A percentile compares a stretch with the other conserved stretches of the same genome.
Conservation (phyloP, 2,329 filamentous ascomycete genomes). For the Arachnopeziza araneosa region DNA sequence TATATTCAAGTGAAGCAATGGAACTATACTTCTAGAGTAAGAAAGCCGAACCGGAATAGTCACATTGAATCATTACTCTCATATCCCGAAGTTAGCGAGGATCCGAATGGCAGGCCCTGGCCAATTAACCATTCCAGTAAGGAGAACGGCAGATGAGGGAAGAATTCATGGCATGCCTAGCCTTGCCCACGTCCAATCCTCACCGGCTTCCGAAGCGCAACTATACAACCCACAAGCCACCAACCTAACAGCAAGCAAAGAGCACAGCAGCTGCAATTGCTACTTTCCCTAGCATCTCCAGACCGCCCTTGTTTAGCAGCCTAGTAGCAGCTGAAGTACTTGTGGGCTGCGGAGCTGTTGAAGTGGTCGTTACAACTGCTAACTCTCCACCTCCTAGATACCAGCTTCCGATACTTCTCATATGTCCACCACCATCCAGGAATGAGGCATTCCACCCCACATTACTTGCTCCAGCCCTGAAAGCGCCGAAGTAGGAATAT, state of each 20-base stretch:
- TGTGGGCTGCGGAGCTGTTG: background rate
- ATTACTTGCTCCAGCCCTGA: slow-evolving; percentile 63
- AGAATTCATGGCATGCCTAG: too few relatives aligned
- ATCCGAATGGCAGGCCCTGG: too few relatives aligned
- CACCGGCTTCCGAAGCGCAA: too few relatives aligned
- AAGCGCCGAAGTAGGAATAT: slow-evolving; percentile 63
- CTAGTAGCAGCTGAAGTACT: background rate
- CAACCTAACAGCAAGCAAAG: background rate
- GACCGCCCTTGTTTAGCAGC: background rate
- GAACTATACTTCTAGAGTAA: too few relatives aligned
- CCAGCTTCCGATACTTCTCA: slow-evolving; percentile 73
- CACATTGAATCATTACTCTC: too few relatives aligned
- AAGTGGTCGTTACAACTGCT: background rate
- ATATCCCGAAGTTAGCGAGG: too few relatives aligned
- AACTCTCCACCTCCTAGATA: slow-evolving; percentile 52
- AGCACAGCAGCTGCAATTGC: background rate
- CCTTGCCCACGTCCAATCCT: too few relatives aligned
- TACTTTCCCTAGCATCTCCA: background rate
- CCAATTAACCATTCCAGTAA: too few relatives aligned
- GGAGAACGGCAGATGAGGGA: too few relatives aligned
- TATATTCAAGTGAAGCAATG: too few relatives aligned
- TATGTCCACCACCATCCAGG: slow-evolving; percentile 59
- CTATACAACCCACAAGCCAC: background rate
- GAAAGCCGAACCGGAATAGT: too few relatives aligned
- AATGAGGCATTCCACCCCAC: slow-evolving; percentile 69